These are phyloP conservation scores for Jamesozyma spencerorum DNA, from an alignment of 805 yeast genomes.

Conservation along the genomic window DNA sequence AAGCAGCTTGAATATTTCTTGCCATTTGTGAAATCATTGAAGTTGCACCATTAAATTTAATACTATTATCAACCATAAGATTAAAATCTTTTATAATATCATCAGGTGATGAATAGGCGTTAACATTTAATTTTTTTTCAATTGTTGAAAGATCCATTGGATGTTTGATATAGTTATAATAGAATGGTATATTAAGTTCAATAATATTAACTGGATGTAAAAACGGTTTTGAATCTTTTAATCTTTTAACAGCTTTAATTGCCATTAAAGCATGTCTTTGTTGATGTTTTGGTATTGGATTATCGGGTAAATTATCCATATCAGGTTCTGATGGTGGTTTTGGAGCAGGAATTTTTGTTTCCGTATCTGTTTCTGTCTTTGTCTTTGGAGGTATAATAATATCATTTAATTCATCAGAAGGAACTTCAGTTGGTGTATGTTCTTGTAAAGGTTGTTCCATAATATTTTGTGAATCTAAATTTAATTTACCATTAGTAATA, in stretches of 20 bases:
- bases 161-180: constrained; percentile 67
- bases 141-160: constrained; percentile 95
- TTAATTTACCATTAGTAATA: no score
- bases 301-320: constrained; percentile 52
- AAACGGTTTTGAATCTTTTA: constrained; percentile 90
- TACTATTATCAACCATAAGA: constrained; percentile 76
- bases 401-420: not conserved
- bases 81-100: constrained; percentile 71
- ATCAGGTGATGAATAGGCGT: constrained; percentile 64
- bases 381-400: not conserved
- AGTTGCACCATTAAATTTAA: constrained; percentile 73
- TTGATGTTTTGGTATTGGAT: constrained; percentile 78
- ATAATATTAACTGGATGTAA: constrained; percentile 82
- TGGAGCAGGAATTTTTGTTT: constrained; percentile 50
- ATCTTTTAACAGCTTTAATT: constrained; percentile 75
- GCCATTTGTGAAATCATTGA: constrained; percentile 88
- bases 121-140: constrained; percentile 62
- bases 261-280: constrained; percentile 68
- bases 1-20: constrained; percentile 78
- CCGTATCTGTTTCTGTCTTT: no score
- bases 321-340: constrained; percentile 68
- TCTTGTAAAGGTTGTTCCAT: no score
- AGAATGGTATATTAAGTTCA: constrained; percentile 82
- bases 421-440: not conserved
- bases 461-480: no score